phyloP scores from a whole-genome alignment of 1,284 basidiomycete species.

The Pascua guehoae region DNA sequence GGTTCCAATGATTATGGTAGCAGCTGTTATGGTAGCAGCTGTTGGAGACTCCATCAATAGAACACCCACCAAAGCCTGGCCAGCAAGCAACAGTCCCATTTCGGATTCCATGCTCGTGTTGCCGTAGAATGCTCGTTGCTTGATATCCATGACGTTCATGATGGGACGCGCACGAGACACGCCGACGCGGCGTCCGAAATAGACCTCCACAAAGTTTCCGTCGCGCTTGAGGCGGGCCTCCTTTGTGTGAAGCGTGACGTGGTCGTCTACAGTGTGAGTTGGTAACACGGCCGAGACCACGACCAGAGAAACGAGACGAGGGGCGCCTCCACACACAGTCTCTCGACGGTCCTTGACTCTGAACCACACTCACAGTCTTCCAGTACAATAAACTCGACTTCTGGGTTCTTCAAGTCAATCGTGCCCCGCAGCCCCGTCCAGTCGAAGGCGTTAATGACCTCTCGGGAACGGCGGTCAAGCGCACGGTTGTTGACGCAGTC shows the following conservation, averaged over 20 bases:
- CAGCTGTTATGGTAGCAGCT: no score
- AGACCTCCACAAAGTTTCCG: constrained; percentile 65
- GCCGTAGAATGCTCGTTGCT: constrained; percentile 85
- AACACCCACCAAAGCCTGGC: constrained; percentile 72
- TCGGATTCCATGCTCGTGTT: constrained; percentile 99
- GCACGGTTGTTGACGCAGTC: constrained; percentile 60
- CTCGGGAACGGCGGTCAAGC: constrained; percentile 20
- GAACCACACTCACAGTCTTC: constrained; percentile 74
- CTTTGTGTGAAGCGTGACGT: constrained; percentile 19
- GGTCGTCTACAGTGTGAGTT: constrained; percentile 26
- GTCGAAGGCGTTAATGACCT: constrained; percentile 73
- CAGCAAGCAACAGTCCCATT: constrained; percentile 91
- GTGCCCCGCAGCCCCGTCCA: constrained; percentile 71
- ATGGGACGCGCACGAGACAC: constrained; percentile 68
- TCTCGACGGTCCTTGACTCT: background rate
- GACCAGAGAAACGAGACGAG: no score
- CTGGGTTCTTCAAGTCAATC: constrained; percentile 77
- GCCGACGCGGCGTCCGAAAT: constrained; percentile 79
- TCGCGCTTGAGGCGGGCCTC: constrained; percentile 52
- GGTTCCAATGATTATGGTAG: no score
- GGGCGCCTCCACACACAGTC: no score
- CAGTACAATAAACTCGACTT: constrained; percentile 72
- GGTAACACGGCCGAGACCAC: constrained; percentile 32
- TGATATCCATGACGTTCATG: constrained; percentile 73
- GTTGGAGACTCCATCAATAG: background rate